phyloP scores from a whole-genome alignment of 306 rosid genomes.

The Hippophae tibetana region DNA sequence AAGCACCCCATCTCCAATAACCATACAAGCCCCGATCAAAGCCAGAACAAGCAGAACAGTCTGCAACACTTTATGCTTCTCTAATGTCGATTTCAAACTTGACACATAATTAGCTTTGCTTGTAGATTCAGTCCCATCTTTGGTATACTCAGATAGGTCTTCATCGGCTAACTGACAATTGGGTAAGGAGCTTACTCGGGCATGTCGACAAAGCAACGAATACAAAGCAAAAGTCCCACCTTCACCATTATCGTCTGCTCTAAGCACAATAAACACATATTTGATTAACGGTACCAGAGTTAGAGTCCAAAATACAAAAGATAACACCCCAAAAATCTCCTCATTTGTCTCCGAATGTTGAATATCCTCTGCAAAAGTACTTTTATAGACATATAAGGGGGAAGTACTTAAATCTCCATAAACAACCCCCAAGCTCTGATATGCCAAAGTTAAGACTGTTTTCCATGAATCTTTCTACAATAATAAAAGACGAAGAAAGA shows the following conservation, averaged over 20 bases:
- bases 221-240: slow-evolving; percentile 96
- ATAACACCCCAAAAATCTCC: slow-evolving; percentile 82
- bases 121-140: slow-evolving; percentile 34
- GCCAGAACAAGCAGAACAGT: slow-evolving; percentile 72
- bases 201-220: slow-evolving; percentile 82
- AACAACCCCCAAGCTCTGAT: slow-evolving; percentile 91
- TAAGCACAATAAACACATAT: slow-evolving; percentile 86
- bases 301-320: slow-evolving; percentile 92
- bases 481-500: slow-evolving; percentile 1
- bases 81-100: slow-evolving; percentile 58
- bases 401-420: slow-evolving; percentile 95
- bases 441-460: slow-evolving; percentile 70
- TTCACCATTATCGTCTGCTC: slow-evolving; percentile 97
- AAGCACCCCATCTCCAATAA: slow-evolving; percentile 95
- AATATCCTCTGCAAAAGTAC: slow-evolving; percentile 86
- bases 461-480: slow-evolving; percentile 85
- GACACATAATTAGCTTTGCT: slow-evolving; percentile 39
- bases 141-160: slow-evolving; percentile 69
- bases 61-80: slow-evolving; percentile 67
- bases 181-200: slow-evolving; percentile 73
- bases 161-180: slow-evolving; percentile 86
- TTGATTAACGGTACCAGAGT: slow-evolving; percentile 73
- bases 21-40: slow-evolving; percentile 95
- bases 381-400: slow-evolving; percentile 79
- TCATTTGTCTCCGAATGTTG: slow-evolving; percentile 83